Percentiles rank a stretch among this genome's conserved stretches.
Conservation (phyloP, 805 yeast genomes). For the Lachancea thermotolerans region DNA sequence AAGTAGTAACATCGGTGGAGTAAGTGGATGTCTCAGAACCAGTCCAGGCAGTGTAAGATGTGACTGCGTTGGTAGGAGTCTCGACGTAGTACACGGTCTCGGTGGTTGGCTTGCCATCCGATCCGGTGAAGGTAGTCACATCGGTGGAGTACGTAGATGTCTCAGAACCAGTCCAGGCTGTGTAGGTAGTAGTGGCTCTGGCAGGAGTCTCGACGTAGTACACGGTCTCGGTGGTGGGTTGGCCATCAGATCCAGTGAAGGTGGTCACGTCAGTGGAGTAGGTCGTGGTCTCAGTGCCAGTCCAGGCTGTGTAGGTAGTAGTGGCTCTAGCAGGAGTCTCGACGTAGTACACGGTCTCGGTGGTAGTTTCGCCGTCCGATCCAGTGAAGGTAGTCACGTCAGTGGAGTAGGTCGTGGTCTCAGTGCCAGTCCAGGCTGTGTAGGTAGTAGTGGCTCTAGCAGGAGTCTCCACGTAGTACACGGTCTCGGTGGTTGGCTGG, state of each 20-base stretch:
- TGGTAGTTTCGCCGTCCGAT: slow-evolving; percentile 4
- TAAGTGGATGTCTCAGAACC: too few relatives aligned
- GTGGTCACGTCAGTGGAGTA: slow-evolving; percentile 2
- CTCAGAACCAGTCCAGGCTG: too few relatives aligned
- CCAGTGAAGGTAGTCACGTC: not conserved
- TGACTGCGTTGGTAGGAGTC: too few relatives aligned
- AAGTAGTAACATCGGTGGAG: too few relatives aligned
- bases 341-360: slow-evolving; percentile 5
- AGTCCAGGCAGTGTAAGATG: too few relatives aligned
- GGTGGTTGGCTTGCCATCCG: too few relatives aligned
- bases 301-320: slow-evolving; percentile 7
- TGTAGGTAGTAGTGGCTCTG: too few relatives aligned
- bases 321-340: slow-evolving; percentile 7
- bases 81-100: too few relatives aligned
- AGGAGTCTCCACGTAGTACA: slow-evolving; percentile 4
- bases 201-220: slow-evolving; percentile 8
- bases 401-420: slow-evolving; percentile 4
- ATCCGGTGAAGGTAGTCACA: too few relatives aligned
- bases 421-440: slow-evolving; percentile 9
- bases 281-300: slow-evolving; percentile 7
- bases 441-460: not conserved
- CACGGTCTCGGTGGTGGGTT: slow-evolving; percentile 1
- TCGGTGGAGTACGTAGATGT: too few relatives aligned
- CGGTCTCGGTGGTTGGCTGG: slow-evolving; percentile 1
- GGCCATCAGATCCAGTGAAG: slow-evolving; percentile 6